A percentile compares a stretch with the other conserved stretches of the same genome.
Evolutionary conservation across 2,329 filamentous ascomycete genomes (phyloP).

Genomic region (Neobulgaria alba): DNA sequence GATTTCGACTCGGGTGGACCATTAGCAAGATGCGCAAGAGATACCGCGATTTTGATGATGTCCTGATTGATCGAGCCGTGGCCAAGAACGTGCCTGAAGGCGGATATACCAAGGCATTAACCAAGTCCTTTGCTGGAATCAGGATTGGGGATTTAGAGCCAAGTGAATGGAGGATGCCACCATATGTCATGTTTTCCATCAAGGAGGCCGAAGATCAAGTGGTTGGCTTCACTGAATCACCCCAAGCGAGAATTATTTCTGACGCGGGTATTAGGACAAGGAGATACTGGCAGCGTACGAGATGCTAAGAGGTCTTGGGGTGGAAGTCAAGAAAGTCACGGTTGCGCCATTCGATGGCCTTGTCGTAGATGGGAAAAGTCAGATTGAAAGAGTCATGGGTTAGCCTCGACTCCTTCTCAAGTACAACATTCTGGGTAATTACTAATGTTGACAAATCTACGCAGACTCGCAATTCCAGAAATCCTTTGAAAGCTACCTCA

Average conservation of each 20-base stretch:
- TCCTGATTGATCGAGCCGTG: neutral
- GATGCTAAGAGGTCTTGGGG: neutral
- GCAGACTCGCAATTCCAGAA: neutral
- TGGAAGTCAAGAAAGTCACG: neutral
- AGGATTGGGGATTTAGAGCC: slow-evolving; percentile 2
- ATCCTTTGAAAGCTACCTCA: slow-evolving; percentile 1
- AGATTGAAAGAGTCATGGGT: neutral
- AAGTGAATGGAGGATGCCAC: slow-evolving; percentile 1
- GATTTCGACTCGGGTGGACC: slow-evolving; percentile 2
- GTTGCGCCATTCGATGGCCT: neutral
- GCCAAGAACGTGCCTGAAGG: slow-evolving; percentile 1
- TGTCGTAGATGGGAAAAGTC: neutral
- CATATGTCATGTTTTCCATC: neutral
- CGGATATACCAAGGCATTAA: neutral
- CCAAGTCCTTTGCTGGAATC: neutral
- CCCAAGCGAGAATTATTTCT: neutral
- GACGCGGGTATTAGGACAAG: neutral
- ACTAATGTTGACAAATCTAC: no score
- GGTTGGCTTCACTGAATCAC: slow-evolving; percentile 1
- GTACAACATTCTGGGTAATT: neutral
- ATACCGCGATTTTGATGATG: slow-evolving; percentile 4
- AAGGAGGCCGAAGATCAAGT: slow-evolving; percentile 2
- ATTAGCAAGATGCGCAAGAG: slow-evolving; percentile 2
- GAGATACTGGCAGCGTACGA: neutral
- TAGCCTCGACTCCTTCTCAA: neutral